A percentile compares a stretch with the other conserved stretches of the same genome.
Evolutionary conservation across 2,329 filamentous ascomycete genomes (phyloP).

Genomic region (Sporothrix humicola): DNA sequence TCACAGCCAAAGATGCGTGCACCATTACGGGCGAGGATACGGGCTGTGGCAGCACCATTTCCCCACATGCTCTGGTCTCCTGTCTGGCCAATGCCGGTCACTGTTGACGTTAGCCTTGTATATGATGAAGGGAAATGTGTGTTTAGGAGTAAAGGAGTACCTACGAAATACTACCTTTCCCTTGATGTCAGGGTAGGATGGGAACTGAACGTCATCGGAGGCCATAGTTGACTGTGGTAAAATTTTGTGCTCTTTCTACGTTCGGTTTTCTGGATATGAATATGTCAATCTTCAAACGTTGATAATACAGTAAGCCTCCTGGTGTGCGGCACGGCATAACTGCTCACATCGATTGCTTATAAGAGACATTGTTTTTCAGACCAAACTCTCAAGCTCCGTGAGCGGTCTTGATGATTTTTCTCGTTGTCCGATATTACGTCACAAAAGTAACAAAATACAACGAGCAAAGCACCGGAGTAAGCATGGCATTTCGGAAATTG

Average conservation of each 20-base stretch:
- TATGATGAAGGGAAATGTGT: background rate
- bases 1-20: conserved; percentile 27
- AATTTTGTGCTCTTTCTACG: background rate
- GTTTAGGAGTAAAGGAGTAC: background rate
- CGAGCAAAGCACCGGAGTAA: background rate
- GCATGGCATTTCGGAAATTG: background rate
- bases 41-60: conserved; percentile 23
- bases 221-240: background rate
- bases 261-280: background rate
- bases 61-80: conserved; percentile 30
- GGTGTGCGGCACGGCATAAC: background rate
- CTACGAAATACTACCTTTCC: conserved; percentile 8
- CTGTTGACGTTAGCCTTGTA: background rate
- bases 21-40: conserved; percentile 23
- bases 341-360: background rate
- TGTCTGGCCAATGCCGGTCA: conserved; percentile 27
- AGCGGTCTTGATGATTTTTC: background rate
- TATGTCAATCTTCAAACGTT: background rate
- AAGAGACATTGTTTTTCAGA: background rate
- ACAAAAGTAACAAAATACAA: background rate
- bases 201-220: conserved; percentile 2
- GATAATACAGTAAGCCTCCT: background rate
- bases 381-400: background rate
- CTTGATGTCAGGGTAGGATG: conserved; percentile 12
- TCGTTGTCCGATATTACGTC: conserved; percentile 13